These are phyloP conservation scores for Syncephalastrum contaminatum DNA, from an alignment of 371 early-diverging fungal species.

Conservation along the genomic window DNA sequence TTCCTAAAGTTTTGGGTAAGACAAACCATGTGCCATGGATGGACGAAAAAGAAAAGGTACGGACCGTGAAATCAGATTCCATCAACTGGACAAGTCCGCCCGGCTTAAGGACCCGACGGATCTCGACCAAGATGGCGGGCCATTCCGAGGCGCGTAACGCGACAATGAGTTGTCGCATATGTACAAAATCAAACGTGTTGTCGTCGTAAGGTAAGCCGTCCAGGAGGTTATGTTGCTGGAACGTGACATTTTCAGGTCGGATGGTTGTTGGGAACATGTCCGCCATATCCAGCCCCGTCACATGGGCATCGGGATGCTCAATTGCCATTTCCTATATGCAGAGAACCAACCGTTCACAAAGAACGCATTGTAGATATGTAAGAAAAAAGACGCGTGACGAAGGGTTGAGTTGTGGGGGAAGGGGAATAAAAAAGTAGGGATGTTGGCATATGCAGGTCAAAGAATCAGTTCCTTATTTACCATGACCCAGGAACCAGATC, in stretches of 20 bases:
- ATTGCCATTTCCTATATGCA: constrained; percentile 52
- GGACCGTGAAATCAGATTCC: constrained; percentile 45
- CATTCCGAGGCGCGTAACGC: constrained; percentile 35
- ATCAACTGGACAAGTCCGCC: constrained; percentile 43
- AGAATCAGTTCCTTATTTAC: constrained; percentile 16
- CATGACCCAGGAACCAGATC: constrained; percentile 26
- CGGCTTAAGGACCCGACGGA: constrained; percentile 46
- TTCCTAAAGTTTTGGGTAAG: constrained; percentile 8
- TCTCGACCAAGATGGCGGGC: constrained; percentile 31
- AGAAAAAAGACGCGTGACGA: neutral
- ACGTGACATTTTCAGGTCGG: constrained; percentile 44
- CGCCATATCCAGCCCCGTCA: constrained; percentile 57
- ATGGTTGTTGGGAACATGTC: constrained; percentile 44
- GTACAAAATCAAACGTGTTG: constrained; percentile 47
- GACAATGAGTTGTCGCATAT: constrained; percentile 43
- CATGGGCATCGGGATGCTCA: constrained; percentile 49
- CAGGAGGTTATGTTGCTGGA: constrained; percentile 33
- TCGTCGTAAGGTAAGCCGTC: constrained; percentile 43
- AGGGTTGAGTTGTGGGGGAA: neutral
- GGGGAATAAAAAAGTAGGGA: neutral
- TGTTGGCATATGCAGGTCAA: constrained; percentile 1
- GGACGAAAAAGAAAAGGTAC: neutral
- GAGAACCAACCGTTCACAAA: neutral
- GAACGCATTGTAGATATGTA: neutral
- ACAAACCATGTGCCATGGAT: too few species aligned